Percentiles rank a stretch among this genome's conserved stretches.
Conservation (phyloP, 768 basidiomycete genomes). For the Mycena leptocephala region DNA sequence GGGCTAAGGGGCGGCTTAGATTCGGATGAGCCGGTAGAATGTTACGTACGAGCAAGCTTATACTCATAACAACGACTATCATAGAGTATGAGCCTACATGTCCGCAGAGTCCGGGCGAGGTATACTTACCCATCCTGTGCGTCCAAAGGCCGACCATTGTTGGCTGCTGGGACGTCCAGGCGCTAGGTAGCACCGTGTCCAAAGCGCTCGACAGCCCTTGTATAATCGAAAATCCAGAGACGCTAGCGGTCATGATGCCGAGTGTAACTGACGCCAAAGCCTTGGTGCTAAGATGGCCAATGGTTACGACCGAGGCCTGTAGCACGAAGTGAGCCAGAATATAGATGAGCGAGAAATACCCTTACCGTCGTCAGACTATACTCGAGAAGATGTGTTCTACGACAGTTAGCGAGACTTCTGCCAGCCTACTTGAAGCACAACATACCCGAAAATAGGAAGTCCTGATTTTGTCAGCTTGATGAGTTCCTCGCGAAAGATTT, state of each 20-base stretch:
- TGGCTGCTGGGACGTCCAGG: slow-evolving; percentile 81
- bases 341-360: fast-evolving
- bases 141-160: slow-evolving; percentile 78
- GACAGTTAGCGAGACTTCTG: not conserved
- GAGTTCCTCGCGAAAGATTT: not conserved
- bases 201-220: slow-evolving; percentile 75
- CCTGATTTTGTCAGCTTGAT: not conserved
- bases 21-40: not conserved
- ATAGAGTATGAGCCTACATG: not conserved
- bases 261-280: not conserved
- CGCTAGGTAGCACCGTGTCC: slow-evolving; percentile 82
- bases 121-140: slow-evolving; percentile 68
- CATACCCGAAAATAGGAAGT: not conserved
- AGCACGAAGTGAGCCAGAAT: not conserved
- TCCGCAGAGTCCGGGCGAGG: not conserved
- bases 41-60: not conserved
- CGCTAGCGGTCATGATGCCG: not conserved
- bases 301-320: not conserved
- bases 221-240: slow-evolving; percentile 67
- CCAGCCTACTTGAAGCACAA: not conserved
- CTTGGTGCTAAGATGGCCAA: not conserved
- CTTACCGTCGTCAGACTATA: not conserved
- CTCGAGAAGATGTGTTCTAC: not conserved
- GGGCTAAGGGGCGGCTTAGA: not conserved
- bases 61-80: not conserved